Conservation (phyloP, 108 stramenopile species). For the Cyclotella baltica region DNA sequence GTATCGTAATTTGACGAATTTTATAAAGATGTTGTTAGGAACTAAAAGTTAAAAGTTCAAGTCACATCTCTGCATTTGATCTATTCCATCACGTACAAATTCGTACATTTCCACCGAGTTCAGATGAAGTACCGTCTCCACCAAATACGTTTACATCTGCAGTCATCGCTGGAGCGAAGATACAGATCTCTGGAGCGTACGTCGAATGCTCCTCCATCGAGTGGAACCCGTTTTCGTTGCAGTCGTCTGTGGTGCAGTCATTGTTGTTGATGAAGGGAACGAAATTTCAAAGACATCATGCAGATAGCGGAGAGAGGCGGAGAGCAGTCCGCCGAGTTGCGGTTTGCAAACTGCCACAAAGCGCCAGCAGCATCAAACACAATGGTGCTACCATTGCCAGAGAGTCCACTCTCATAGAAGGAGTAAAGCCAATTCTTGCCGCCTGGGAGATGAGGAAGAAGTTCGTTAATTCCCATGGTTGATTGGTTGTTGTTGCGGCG, state of each 20-base stretch:
- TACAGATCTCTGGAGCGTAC: constrained; percentile 33
- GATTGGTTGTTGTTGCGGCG: too few relatives aligned
- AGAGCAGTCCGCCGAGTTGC: too few relatives aligned
- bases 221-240: constrained; percentile 26
- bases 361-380: too few relatives aligned
- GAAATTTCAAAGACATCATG: background rate
- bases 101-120: constrained; percentile 20
- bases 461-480: too few relatives aligned
- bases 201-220: constrained; percentile 38
- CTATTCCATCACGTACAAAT: constrained; percentile 21
- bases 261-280: too few relatives aligned
- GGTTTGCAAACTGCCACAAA: too few relatives aligned
- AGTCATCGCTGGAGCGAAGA: constrained; percentile 26
- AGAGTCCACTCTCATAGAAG: too few relatives aligned
- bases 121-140: constrained; percentile 25
- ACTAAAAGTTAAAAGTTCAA: too few relatives aligned
- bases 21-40: background rate
- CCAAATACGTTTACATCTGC: constrained; percentile 21
- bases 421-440: too few relatives aligned
- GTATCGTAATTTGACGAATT: background rate
- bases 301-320: too few relatives aligned
- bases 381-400: too few relatives aligned
- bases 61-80: background rate
- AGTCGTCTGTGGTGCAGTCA: constrained; percentile 7
- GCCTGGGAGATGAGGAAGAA: too few relatives aligned